These are phyloP conservation scores for Plantago ovata DNA, from an alignment of 257 asterid genomes.

Conservation along the genomic window DNA sequence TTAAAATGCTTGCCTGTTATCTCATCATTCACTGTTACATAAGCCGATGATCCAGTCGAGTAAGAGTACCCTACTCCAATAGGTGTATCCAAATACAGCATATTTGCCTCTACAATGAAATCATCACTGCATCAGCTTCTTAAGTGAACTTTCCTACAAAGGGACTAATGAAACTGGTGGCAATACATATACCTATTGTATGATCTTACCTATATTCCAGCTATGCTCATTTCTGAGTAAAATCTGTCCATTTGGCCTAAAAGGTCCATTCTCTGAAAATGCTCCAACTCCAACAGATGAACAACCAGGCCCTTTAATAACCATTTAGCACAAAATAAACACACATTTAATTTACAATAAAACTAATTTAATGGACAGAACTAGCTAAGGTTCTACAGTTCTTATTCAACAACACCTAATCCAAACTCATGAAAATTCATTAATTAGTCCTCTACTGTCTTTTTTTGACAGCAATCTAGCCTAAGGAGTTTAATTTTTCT, in stretches of 20 bases:
- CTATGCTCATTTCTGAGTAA: conserved; percentile 51
- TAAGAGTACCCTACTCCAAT: conserved; percentile 73
- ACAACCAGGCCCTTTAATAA: conserved; percentile 63
- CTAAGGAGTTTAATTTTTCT: too few species aligned
- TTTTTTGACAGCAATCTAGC: too few species aligned
- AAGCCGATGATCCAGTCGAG: conserved; percentile 38
- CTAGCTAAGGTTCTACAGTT: too few species aligned
- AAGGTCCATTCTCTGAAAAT: conserved; percentile 77
- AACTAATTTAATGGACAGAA: not conserved
- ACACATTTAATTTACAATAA: conserved; percentile 10
- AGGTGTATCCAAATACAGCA: conserved; percentile 69
- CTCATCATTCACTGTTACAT: conserved; percentile 51
- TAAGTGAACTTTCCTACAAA: not conserved
- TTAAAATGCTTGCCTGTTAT: conserved; percentile 60
- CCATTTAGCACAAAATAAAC: not conserved
- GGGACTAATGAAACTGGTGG: not conserved
- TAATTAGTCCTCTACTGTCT: too few species aligned
- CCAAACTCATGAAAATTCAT: too few species aligned
- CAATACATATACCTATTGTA: not conserved
- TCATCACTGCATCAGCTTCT: conserved; percentile 18
- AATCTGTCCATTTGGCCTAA: conserved; percentile 51
- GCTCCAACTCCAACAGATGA: conserved; percentile 80
- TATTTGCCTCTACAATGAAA: conserved; percentile 56
- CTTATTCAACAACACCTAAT: too few species aligned
- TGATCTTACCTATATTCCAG: conserved; percentile 61